Evolutionary conservation across 495 filamentous ascomycete genomes (phyloP), one percentile per base, ranked within the genome.

Genomic region (Lophium mytilinum): DNA sequence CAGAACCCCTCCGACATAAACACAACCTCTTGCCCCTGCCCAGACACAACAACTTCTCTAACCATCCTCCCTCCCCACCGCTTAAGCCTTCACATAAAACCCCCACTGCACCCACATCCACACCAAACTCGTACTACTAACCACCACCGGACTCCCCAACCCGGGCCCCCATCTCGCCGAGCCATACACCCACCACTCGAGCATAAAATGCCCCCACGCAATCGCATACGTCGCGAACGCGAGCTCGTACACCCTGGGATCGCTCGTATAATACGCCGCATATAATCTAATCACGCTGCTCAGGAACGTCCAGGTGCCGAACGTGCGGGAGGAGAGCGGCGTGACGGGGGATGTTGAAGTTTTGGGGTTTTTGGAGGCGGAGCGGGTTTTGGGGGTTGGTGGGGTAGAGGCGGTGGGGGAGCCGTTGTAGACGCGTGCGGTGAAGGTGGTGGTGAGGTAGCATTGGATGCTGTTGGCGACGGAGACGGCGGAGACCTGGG

Each of bases 271-370:
- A 76, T 95, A 96, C 24, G 87, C 87, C 9, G 89, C 88, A 64
- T 93, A 94, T 59, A 91, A 66, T 33, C 93, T 82, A 48, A 97
- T 76, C 36, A 95, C 71, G 36, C 80, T 75, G 11, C 84, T 79
- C 49, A 95, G 69, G 60, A 92, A 78, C 0, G 91, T 96, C 82
- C 90, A 99, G 55, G 89, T 95, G 41, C 89, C 94, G 68, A 97
- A 96, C 9, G 88, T 80, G 51, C 93, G 86, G 6, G 86, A 82
- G 21, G 85, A 85, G 37, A 96, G 82, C 4, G 84, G 76, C 3
- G 85, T 89, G 19, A 83, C 82, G 60, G 81, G 69, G 9, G 60
- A 59, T 30, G 33, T 47, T 17, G 54, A 14, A 30, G 56, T 43
- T 37, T 69, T 72, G 5, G 50, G 56, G 36, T 55, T 49, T 15